Evolutionary conservation across 345 rosid genomes (phyloP).

Genomic region (Eucalyptus polyanthemos): DNA sequence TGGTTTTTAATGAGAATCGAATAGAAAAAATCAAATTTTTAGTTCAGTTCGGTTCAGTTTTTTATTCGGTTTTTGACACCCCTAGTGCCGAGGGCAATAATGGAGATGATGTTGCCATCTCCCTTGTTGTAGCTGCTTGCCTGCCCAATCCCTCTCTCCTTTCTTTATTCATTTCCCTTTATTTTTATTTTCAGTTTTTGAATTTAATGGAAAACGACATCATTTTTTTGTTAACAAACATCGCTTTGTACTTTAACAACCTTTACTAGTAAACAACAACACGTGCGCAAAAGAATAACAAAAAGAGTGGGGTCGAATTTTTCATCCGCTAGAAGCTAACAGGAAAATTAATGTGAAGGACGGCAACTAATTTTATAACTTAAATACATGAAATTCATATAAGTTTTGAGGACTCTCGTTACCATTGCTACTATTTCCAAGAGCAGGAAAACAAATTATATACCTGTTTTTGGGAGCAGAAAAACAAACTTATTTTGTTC

Average conservation of each 20-base stretch:
- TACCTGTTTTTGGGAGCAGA: neutral
- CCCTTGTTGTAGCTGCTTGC: rapidly evolving
- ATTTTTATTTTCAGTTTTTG: neutral
- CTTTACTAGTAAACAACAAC: neutral
- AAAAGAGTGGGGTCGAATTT: neutral
- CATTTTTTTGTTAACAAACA: neutral
- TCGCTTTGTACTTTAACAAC: neutral
- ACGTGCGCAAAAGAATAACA: neutral
- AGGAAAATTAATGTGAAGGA: neutral
- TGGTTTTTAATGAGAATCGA: too few species aligned
- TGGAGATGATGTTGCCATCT: neutral
- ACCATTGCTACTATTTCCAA: too few species aligned
- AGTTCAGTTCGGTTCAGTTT: too few species aligned
- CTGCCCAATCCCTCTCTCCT: neutral
- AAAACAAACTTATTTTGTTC: too few species aligned
- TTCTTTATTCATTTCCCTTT: neutral
- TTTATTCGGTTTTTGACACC: too few species aligned
- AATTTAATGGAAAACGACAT: neutral
- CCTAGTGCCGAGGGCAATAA: neutral
- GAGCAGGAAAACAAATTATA: too few species aligned
- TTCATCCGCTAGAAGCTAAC: neutral
- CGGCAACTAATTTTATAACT: neutral
- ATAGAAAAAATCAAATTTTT: too few species aligned
- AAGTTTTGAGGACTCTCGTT: neutral
- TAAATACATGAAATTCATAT: neutral